Percentiles rank a stretch among this genome's conserved stretches.
These are phyloP conservation scores for Phytophthora cryptogea DNA, from an alignment of 352 stramenopile genomes.

Conservation along the genomic window DNA sequence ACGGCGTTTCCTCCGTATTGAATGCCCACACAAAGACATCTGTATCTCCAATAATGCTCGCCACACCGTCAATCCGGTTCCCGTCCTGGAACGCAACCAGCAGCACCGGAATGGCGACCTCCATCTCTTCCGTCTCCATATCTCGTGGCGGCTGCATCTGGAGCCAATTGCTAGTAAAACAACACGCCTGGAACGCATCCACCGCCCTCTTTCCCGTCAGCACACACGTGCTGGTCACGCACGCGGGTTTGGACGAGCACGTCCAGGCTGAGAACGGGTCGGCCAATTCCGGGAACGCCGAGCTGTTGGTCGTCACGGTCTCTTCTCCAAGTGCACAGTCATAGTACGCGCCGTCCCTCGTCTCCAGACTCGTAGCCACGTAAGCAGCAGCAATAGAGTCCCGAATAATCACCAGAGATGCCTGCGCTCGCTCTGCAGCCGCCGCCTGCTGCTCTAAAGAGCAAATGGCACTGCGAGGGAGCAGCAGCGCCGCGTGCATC, in stretches of 20 bases:
- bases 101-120: constrained; percentile 40
- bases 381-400: constrained; percentile 55
- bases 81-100: constrained; percentile 49
- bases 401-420: constrained; percentile 50
- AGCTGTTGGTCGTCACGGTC: constrained; percentile 41
- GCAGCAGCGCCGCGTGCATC: constrained; percentile 36
- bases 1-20: constrained; percentile 51
- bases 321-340: constrained; percentile 53
- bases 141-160: constrained; percentile 31
- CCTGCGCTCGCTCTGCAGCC: constrained; percentile 37
- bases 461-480: constrained; percentile 52
- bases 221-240: constrained; percentile 46
- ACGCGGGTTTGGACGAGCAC: constrained; percentile 31
- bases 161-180: constrained; percentile 50
- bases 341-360: constrained; percentile 32
- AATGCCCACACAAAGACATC: constrained; percentile 37
- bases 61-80: constrained; percentile 32
- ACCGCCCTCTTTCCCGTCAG: constrained; percentile 21
- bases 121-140: not conserved
- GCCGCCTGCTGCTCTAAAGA: constrained; percentile 54
- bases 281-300: constrained; percentile 39
- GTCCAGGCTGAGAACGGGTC: constrained; percentile 27
- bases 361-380: constrained; percentile 17
- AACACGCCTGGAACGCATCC: constrained; percentile 49
- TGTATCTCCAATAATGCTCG: constrained; percentile 17